phyloP scores from a whole-genome alignment of 148 eudicot genomes.

The Rhododendron ferrugineum region DNA sequence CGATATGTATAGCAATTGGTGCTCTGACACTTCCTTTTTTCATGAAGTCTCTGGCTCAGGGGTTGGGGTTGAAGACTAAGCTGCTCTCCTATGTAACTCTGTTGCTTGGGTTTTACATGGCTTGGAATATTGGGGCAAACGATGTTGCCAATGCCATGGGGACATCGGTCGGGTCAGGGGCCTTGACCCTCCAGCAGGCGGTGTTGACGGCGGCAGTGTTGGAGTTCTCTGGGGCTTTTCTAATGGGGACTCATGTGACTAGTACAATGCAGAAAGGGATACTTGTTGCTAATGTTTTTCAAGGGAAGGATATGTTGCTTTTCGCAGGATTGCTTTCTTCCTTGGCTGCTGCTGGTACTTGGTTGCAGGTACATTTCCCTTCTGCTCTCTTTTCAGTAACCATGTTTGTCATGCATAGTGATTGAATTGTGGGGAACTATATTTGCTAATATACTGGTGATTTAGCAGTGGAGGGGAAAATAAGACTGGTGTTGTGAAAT shows the following conservation, averaged over 20 bases:
- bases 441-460: neutral
- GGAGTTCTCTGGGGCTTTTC: conserved; percentile 82
- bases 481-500: neutral
- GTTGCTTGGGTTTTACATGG: conserved; percentile 85
- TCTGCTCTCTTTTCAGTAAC: neutral
- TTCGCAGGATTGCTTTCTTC: conserved; percentile 22
- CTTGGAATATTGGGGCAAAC: conserved; percentile 96
- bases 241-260: conserved; percentile 91
- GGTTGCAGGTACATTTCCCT: conserved; percentile 68
- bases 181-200: conserved; percentile 75
- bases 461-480: neutral
- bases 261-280: conserved; percentile 98
- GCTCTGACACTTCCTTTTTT: conserved; percentile 68
- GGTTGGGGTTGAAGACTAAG: conserved; percentile 55
- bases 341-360: conserved; percentile 69
- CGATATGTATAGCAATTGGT: conserved; percentile 72
- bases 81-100: conserved; percentile 64
- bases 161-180: conserved; percentile 94
- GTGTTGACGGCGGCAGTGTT: conserved; percentile 77
- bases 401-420: neutral
- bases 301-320: conserved; percentile 79
- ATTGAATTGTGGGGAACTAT: neutral
- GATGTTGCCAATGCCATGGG: conserved; percentile 99
- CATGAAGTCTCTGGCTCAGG: conserved; percentile 64
- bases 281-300: conserved; percentile 78